Percentiles rank a stretch among this genome's conserved stretches.
Conservation (phyloP, 805 yeast species). For the Ogataea pini region DNA sequence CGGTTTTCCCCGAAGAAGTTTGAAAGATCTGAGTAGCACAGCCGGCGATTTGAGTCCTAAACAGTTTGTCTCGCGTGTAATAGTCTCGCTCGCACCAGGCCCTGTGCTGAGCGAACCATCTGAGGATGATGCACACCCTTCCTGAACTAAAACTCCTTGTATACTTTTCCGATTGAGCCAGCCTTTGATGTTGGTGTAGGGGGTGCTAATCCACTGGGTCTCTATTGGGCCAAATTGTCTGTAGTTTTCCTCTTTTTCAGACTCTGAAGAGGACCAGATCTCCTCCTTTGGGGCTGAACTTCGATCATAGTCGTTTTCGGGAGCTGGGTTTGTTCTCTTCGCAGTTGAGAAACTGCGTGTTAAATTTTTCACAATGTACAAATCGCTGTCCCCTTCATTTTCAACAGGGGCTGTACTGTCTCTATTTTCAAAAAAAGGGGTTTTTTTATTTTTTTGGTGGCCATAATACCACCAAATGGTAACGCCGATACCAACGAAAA, state of each 20-base stretch:
- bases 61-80: background rate
- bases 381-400: background rate
- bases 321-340: background rate
- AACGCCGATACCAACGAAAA: conserved; percentile 6
- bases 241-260: background rate
- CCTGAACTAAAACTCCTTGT: conserved; percentile 10
- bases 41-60: conserved; percentile 11
- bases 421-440: background rate
- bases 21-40: conserved; percentile 20
- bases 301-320: background rate
- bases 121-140: conserved; percentile 4
- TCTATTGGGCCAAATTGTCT: conserved; percentile 25
- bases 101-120: conserved; percentile 17
- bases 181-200: conserved; percentile 18
- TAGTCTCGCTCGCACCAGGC: background rate
- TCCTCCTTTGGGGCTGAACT: background rate
- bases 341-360: conserved; percentile 2
- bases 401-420: background rate
- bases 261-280: background rate
- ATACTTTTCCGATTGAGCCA: conserved; percentile 25
- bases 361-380: conserved; percentile 2
- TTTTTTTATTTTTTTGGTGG: background rate
- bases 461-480: conserved; percentile 11
- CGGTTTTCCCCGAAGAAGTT: conserved; percentile 12
- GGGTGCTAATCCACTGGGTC: conserved; percentile 21